Evolutionary conservation across 2,329 filamentous ascomycete species (phyloP).

Genomic region (Phyllosticta citrichinensis): DNA sequence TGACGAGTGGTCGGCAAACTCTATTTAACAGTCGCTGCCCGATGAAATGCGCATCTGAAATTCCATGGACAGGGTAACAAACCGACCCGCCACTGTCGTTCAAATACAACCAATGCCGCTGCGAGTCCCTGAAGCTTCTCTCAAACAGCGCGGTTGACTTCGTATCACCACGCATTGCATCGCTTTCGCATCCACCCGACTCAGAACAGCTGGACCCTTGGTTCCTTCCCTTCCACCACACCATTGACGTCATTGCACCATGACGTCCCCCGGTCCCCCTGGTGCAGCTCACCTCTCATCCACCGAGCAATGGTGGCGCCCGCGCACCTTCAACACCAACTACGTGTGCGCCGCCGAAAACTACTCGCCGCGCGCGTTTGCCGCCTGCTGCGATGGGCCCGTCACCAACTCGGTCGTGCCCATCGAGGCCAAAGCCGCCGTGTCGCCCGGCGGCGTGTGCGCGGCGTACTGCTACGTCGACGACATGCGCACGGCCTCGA

Average conservation of each 20-base stretch:
- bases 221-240: too few relatives aligned
- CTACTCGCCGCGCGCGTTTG: background rate
- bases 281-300: background rate
- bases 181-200: background rate
- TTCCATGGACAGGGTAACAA: background rate
- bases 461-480: background rate
- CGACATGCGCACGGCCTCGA: background rate
- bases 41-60: background rate
- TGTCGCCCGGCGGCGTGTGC: background rate
- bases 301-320: background rate
- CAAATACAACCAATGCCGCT: background rate
- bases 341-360: background rate
- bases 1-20: background rate
- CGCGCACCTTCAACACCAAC: background rate
- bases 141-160: background rate
- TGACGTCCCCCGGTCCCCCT: background rate
- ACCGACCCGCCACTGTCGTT: background rate
- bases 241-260: background rate
- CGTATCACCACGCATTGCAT: background rate
- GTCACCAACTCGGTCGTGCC: background rate
- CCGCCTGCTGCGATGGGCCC: background rate
- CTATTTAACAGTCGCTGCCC: background rate
- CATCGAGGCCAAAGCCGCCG: background rate
- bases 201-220: background rate
- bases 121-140: background rate